A percentile compares a stretch with the other conserved stretches of the same genome.
Conservation (phyloP, 106 monocot genomes). For the Apostasia shenzhenica region DNA sequence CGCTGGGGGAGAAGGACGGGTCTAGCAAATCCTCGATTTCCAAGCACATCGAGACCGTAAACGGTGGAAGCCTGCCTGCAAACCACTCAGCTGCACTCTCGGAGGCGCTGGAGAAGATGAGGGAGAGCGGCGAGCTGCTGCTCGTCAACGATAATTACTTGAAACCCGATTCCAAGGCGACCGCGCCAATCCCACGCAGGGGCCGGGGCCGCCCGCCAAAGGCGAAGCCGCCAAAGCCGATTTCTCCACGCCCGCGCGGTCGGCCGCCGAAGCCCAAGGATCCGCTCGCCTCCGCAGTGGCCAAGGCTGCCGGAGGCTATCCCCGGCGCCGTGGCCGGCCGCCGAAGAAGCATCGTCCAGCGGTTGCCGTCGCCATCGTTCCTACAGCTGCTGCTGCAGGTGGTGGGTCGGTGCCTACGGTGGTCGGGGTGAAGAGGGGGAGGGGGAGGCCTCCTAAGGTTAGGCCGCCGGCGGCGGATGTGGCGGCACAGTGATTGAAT, state of each 20-base stretch:
- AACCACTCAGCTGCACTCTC: constrained; percentile 33
- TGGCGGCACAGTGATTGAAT: background rate
- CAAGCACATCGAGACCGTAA: constrained; percentile 52
- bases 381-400: background rate
- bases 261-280: constrained; percentile 37
- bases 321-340: constrained; percentile 11
- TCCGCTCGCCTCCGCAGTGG: constrained; percentile 8
- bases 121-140: constrained; percentile 36
- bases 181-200: background rate
- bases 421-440: constrained; percentile 25
- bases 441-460: constrained; percentile 49
- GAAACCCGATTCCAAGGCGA: constrained; percentile 6
- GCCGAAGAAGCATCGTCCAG: constrained; percentile 9
- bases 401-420: background rate
- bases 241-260: constrained; percentile 15
- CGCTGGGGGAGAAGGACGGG: constrained; percentile 48
- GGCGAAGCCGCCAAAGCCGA: constrained; percentile 6
- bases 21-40: constrained; percentile 67
- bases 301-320: constrained; percentile 15
- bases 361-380: background rate
- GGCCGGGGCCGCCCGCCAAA: constrained; percentile 32
- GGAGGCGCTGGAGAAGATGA: constrained; percentile 43
- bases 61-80: constrained; percentile 45
- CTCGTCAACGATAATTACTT: constrained; percentile 43
- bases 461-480: constrained; percentile 8